Percentiles rank a stretch among this genome's conserved stretches.
phyloP scores from a whole-genome alignment of 805 yeast genomes.

The Starmerella geochares region DNA sequence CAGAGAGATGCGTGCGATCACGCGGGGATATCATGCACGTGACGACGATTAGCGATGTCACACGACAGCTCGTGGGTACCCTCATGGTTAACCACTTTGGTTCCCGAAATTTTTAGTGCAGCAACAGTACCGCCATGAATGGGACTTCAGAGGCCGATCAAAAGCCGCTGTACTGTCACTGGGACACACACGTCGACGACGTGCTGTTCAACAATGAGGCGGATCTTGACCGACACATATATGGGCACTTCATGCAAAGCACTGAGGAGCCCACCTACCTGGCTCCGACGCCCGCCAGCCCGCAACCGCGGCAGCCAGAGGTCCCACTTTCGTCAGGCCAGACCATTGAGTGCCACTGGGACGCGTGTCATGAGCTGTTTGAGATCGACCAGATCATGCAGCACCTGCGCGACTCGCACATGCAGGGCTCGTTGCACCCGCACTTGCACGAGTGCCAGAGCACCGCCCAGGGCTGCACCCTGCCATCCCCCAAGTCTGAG shows the following conservation, averaged over 20 bases:
- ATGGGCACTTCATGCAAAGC: slow-evolving; percentile 19
- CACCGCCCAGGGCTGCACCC: background rate
- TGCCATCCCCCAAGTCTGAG: slow-evolving; percentile 6
- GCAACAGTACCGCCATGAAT: slow-evolving; percentile 7
- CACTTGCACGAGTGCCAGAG: slow-evolving; percentile 20
- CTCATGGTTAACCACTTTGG: slow-evolving; percentile 7
- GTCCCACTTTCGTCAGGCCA: slow-evolving; percentile 1
- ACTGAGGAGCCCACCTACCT: background rate
- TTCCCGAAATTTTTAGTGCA: background rate
- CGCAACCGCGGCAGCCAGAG: slow-evolving; percentile 4
- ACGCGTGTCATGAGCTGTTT: slow-evolving; percentile 32
- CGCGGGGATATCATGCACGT: background rate
- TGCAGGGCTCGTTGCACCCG: slow-evolving; percentile 27
- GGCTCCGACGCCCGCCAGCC: slow-evolving; percentile 6
- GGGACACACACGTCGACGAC: slow-evolving; percentile 31
- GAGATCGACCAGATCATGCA: slow-evolving; percentile 26
- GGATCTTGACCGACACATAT: slow-evolving; percentile 29
- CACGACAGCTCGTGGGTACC: background rate
- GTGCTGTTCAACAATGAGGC: slow-evolving; percentile 26
- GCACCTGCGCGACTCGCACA: slow-evolving; percentile 24
- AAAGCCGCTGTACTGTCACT: slow-evolving; percentile 29
- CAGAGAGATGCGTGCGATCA: background rate
- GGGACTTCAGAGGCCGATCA: slow-evolving; percentile 2
- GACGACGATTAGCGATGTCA: background rate
- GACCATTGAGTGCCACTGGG: slow-evolving; percentile 34